phyloP scores from a whole-genome alignment of 176 grass and related monocot genomes.

The Pontederia crassipes region DNA sequence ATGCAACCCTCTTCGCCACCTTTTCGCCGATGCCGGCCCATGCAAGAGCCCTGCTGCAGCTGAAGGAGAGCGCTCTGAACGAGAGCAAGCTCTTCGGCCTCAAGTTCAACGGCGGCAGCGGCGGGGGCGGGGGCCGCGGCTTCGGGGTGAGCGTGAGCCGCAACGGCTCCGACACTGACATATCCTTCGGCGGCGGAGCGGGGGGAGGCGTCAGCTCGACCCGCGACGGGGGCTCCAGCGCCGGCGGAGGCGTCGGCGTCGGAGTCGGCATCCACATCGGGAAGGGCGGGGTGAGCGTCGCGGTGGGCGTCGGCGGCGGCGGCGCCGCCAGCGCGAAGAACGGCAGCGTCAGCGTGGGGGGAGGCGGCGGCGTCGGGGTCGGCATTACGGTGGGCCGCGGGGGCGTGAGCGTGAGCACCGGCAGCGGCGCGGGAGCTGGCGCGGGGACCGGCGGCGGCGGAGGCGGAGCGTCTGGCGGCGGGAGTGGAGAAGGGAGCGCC shows the following conservation, averaged over 20 bases:
- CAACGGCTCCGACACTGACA: slow-evolving; percentile 16
- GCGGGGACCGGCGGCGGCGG: slow-evolving; percentile 3
- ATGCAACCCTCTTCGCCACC: too few species aligned
- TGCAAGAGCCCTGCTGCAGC: slow-evolving; percentile 15
- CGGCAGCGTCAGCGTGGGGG: slow-evolving; percentile 16
- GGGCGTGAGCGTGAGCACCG: slow-evolving; percentile 33
- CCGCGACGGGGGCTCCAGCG: slow-evolving; percentile 21
- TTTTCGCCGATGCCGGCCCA: neutral
- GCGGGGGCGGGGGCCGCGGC: slow-evolving; percentile 15
- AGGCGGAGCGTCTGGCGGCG: slow-evolving; percentile 24
- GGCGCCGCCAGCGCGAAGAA: slow-evolving; percentile 11
- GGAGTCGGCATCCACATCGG: slow-evolving; percentile 33
- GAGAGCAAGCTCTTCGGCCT: slow-evolving; percentile 30
- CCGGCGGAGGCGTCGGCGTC: slow-evolving; percentile 14
- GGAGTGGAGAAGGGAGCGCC: slow-evolving; percentile 32
- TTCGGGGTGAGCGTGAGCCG: slow-evolving; percentile 37
- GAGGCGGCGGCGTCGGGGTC: slow-evolving; percentile 31
- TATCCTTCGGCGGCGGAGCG: slow-evolving; percentile 24
- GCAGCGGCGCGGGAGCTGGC: neutral
- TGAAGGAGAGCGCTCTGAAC: neutral
- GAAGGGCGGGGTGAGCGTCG: slow-evolving; percentile 22
- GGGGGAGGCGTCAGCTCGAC: slow-evolving; percentile 33
- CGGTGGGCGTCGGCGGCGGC: slow-evolving; percentile 33
- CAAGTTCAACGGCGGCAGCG: slow-evolving; percentile 2
- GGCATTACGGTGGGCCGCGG: slow-evolving; percentile 31